Evolutionary conservation across 2,329 filamentous ascomycete genomes (phyloP).

Genomic region (Purpureocillium takamizusanense): DNA sequence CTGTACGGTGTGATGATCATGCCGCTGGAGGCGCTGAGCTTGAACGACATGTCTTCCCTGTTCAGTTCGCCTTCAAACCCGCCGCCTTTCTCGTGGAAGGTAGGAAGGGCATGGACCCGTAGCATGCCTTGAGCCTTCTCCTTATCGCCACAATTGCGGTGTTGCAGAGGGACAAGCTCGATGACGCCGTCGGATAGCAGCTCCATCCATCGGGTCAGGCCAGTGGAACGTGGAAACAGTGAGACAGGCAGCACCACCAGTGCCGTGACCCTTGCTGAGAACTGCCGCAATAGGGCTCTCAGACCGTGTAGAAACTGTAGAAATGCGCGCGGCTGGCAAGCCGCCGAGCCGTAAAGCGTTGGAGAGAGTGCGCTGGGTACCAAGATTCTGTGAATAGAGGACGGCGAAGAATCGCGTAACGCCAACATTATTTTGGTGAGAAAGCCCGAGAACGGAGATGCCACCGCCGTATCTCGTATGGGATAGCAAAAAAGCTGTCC

Average conservation of each 20-base stretch:
- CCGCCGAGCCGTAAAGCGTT: constrained; percentile 64
- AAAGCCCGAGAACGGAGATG: constrained; percentile 47
- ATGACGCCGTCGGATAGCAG: constrained; percentile 76
- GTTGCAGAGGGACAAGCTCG: constrained; percentile 66
- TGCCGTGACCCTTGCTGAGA: constrained; percentile 56
- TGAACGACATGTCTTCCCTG: constrained; percentile 85
- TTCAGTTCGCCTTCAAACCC: constrained; percentile 59
- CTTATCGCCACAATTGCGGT: constrained; percentile 53
- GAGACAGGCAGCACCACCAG: constrained; percentile 72
- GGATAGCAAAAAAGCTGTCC: constrained; percentile 43
- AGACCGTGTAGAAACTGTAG: constrained; percentile 76
- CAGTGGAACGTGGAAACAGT: constrained; percentile 66
- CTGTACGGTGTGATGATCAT: constrained; percentile 84
- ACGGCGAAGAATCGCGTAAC: constrained; percentile 47
- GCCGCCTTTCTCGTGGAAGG: constrained; percentile 82
- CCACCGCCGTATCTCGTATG: constrained; percentile 25
- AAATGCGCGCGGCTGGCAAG: constrained; percentile 61
- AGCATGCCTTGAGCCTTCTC: constrained; percentile 73
- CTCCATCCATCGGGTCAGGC: constrained; percentile 79
- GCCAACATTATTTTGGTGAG: constrained; percentile 47
- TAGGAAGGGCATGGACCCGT: constrained; percentile 70
- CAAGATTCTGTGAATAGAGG: constrained; percentile 67
- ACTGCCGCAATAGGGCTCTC: constrained; percentile 62
- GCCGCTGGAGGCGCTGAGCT: constrained; percentile 67
- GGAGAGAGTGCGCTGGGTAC: constrained; percentile 83